Conservation (phyloP, 306 rosid genomes). For the Cicer bijugum region DNA sequence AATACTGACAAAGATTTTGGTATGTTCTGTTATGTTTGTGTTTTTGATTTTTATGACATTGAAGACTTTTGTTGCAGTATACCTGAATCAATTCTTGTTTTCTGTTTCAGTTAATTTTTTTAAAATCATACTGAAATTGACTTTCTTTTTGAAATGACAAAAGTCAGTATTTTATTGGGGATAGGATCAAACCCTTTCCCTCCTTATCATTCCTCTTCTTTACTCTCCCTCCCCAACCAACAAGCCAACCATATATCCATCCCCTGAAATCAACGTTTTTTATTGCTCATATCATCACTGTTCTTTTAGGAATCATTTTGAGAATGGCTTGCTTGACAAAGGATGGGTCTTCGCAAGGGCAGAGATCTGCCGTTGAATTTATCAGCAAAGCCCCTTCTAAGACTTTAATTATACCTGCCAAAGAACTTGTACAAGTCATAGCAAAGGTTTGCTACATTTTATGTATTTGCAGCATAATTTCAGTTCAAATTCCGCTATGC, state of each 20-base stretch:
- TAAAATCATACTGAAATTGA: conserved; percentile 27
- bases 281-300: conserved; percentile 30
- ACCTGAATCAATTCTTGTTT: conserved; percentile 31
- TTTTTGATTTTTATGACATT: conserved; percentile 31
- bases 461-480: conserved; percentile 40
- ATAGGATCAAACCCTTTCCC: neutral
- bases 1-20: conserved; percentile 84
- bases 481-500: neutral
- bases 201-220: neutral
- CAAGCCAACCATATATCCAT: neutral
- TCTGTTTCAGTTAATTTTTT: conserved; percentile 32
- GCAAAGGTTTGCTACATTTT: conserved; percentile 71
- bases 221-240: neutral
- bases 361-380: conserved; percentile 61
- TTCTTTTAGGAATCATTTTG: conserved; percentile 71
- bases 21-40: conserved; percentile 52
- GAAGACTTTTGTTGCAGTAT: conserved; percentile 36
- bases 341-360: conserved; percentile 74
- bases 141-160: neutral
- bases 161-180: neutral
- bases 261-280: neutral
- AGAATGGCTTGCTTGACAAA: conserved; percentile 83
- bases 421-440: conserved; percentile 88
- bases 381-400: conserved; percentile 70
- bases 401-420: conserved; percentile 71